phyloP scores from a whole-genome alignment of 1,284 basidiomycete genomes.

The Pterulicium gracile region DNA sequence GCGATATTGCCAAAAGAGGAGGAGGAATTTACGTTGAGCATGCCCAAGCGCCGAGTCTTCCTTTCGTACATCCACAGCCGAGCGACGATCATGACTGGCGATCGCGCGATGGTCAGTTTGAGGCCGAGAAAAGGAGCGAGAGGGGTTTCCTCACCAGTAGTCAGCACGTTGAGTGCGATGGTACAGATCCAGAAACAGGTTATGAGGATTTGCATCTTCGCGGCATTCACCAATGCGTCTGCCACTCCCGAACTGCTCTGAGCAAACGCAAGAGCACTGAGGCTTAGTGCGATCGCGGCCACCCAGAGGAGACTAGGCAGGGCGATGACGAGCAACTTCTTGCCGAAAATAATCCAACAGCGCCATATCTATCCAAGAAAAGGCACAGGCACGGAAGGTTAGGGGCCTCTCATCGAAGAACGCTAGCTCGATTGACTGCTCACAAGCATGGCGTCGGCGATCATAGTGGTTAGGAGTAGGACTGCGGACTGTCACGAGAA shows the following conservation, averaged over 20 bases:
- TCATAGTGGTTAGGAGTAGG: too few species aligned
- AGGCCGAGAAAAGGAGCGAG: neutral
- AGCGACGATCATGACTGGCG: conserved; percentile 6
- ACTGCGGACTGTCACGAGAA: too few species aligned
- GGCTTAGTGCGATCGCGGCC: conserved; percentile 1
- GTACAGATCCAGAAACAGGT: conserved; percentile 7
- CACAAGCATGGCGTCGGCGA: too few species aligned
- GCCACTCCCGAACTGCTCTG: neutral
- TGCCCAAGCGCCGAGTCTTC: conserved; percentile 1
- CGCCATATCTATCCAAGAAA: conserved; percentile 7
- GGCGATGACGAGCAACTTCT: conserved; percentile 3
- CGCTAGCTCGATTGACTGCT: too few species aligned
- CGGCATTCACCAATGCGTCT: neutral
- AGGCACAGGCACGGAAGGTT: too few species aligned
- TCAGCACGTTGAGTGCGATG: conserved; percentile 7
- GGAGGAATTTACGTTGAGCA: conserved; percentile 3
- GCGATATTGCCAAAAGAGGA: too few species aligned
- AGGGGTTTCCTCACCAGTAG: conserved; percentile 3
- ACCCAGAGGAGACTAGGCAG: conserved; percentile 6
- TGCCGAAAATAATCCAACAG: conserved; percentile 6
- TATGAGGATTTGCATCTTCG: neutral
- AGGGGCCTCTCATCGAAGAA: too few species aligned
- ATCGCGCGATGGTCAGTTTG: neutral
- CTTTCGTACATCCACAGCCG: conserved; percentile 7
- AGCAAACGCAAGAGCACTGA: neutral